Conservation (phyloP, 2,329 filamentous ascomycete species). For the Tolypocladium capitatum region DNA sequence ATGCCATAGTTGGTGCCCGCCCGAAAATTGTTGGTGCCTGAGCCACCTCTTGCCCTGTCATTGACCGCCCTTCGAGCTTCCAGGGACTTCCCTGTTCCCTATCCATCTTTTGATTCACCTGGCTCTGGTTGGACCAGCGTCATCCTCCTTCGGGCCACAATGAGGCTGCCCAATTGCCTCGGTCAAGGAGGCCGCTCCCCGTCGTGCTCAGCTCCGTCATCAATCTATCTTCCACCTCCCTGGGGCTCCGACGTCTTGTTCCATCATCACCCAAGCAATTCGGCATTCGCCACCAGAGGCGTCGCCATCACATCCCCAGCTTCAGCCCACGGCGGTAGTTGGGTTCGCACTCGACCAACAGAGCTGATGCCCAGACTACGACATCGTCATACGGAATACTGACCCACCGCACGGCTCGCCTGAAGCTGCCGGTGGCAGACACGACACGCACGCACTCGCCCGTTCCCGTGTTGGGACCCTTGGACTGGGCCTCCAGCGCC, state of each 20-base stretch:
- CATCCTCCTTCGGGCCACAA: neutral
- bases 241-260: neutral
- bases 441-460: neutral
- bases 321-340: neutral
- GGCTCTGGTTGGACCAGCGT: neutral
- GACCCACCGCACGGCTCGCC: neutral
- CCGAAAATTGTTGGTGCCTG: neutral
- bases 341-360: neutral
- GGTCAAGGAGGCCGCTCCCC: neutral
- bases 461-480: neutral
- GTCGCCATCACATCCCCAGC: neutral
- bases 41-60: neutral
- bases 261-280: neutral
- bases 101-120: neutral
- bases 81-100: neutral
- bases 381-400: neutral
- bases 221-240: neutral
- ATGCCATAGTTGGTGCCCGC: neutral
- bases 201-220: neutral
- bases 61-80: neutral
- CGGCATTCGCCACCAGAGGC: neutral
- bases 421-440: neutral
- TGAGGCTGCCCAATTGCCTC: neutral
- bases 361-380: neutral
- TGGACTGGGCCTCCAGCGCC: neutral